Percentiles rank a stretch among this genome's conserved stretches.
phyloP scores from a whole-genome alignment of 73 alveolate species.

The Breviolum minutum region DNA sequence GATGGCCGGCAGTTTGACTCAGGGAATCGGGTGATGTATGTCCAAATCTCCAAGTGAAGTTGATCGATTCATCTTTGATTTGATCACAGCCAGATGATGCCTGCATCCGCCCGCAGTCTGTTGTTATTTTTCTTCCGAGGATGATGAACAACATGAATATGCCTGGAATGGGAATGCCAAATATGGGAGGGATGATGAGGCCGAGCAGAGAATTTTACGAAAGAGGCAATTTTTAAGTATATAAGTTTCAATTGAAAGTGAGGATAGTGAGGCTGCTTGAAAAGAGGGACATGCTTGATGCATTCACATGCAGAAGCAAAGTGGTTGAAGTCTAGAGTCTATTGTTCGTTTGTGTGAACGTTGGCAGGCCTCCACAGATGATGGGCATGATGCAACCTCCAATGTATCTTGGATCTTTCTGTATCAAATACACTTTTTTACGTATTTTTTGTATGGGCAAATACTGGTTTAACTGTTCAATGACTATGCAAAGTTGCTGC shows the following conservation, averaged over 20 bases:
- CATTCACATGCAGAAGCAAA: not conserved
- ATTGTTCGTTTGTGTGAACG: too few species aligned
- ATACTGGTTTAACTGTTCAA: not conserved
- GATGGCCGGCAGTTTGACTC: not conserved
- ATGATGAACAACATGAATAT: slow-evolving; percentile 84
- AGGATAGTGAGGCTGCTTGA: not conserved
- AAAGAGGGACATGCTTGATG: not conserved
- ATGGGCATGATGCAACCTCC: slow-evolving; percentile 93
- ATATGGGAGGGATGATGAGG: slow-evolving; percentile 94
- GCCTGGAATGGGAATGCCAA: slow-evolving; percentile 91
- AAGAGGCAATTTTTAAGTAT: not conserved
- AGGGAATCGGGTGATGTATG: too few species aligned
- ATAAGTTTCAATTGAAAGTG: not conserved
- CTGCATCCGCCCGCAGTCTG: too few species aligned
- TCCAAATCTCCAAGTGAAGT: too few species aligned
- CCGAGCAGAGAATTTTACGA: not conserved
- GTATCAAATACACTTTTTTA: too few species aligned
- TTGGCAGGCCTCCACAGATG: slow-evolving; percentile 65
- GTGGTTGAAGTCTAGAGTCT: too few species aligned
- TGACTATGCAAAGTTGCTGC: too few species aligned
- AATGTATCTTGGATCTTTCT: slow-evolving; percentile 6
- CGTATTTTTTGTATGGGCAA: too few species aligned
- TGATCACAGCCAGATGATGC: too few species aligned
- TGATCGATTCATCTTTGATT: not conserved
- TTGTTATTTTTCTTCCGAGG: not conserved